Base-by-base conservation (phyloP, 1,284 basidiomycete species). In the Ceratorhiza oryzae-sativae region DNA sequence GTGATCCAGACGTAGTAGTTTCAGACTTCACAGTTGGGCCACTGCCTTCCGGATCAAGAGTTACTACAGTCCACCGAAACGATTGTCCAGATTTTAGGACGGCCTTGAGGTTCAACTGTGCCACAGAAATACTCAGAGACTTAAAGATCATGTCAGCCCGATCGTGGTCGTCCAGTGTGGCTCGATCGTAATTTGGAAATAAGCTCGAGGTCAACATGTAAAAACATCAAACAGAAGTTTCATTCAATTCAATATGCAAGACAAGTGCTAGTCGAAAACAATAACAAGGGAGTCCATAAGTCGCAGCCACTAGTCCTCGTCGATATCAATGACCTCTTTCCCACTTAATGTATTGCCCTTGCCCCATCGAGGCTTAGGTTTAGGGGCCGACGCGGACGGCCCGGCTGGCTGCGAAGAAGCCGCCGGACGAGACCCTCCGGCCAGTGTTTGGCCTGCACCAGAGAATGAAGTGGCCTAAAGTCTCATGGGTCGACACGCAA, bases 71-170 rank as follows among this genome's bases (percentile, higher is more conserved):
- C 92, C 92, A 93, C 36, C 92, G 88, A 79, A 93, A 93, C 2
- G 90, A 91, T 77, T 94, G 91, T 1, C 91, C 91, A 73, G 90
- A 93, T 78, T 87, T 89, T 9, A 94, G 82, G 9, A 93, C 91
- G 1, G 88, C 87, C 67, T 87, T 81, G 48, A 93, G 83, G 36
- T 87, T 90, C 30, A 93, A 82, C 78, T 93, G 91, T 10, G 80
- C 80, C n/a, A 86, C 77, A 18, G 88, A 81, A 1, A 93, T 78
- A 3, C 88, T 85, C 13, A 93, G 81, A 32, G 84, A 80, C 18
- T 58, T 56, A 30, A 68, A 68, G 46, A 41, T 56, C 49, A 55
- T 45, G 41, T 23, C 15, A n/a, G 39, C 46, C 12, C 10, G 59
- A 39, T 61, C 5, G 58, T 60, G 20, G 58, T 34, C 58, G 59